Conservation (phyloP, 179 eudicot species). For the Pouteria campechiana region DNA sequence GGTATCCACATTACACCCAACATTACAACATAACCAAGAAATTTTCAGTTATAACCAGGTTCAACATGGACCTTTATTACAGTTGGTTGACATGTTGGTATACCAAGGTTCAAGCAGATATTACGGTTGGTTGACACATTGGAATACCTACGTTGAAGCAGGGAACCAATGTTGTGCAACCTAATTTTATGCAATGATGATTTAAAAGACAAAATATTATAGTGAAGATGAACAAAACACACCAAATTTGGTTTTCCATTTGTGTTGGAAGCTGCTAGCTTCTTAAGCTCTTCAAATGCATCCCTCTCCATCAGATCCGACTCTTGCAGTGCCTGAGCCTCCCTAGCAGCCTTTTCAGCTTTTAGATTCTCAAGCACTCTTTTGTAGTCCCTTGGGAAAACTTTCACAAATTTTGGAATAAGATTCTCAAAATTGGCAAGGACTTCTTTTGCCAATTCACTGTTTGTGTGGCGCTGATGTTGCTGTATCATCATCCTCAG, state of each 20-base stretch:
- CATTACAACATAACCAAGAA: no score
- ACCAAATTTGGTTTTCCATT: constrained; percentile 34
- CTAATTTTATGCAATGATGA: neutral
- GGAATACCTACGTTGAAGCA: no score
- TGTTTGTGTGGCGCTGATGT: constrained; percentile 87
- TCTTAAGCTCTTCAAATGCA: constrained; percentile 86
- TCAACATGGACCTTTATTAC: no score
- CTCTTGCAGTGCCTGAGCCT: constrained; percentile 49
- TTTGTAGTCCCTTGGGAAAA: constrained; percentile 94
- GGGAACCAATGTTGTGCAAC: no score
- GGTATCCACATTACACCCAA: no score
- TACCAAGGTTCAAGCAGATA: no score
- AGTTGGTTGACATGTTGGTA: no score
- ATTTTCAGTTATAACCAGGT: no score
- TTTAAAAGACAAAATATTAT: no score
- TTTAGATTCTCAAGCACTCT: constrained; percentile 64
- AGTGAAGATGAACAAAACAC: neutral
- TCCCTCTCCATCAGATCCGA: constrained; percentile 60
- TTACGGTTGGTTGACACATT: no score
- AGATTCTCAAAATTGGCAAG: constrained; percentile 69
- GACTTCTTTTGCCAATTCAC: constrained; percentile 78
- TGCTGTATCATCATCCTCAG: constrained; percentile 94
- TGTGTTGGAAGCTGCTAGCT: constrained; percentile 42
- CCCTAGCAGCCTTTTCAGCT: constrained; percentile 33
- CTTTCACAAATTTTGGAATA: constrained; percentile 79